phyloP scores from a whole-genome alignment of 108 stramenopile genomes.

The Cyclotella kingstonii region DNA sequence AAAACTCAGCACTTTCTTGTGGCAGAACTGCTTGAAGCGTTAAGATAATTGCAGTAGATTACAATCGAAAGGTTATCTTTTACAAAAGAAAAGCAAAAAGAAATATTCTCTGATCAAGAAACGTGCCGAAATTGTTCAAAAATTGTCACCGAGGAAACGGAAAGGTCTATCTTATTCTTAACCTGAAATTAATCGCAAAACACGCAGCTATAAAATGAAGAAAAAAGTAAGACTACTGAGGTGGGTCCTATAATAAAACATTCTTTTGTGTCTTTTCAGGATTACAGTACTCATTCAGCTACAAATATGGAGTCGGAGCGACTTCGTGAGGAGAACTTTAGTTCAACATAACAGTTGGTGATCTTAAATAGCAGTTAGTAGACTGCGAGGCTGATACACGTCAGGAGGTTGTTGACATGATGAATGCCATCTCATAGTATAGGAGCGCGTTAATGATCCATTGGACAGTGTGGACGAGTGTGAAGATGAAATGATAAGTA shows the following conservation, averaged over 20 bases:
- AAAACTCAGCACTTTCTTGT: slow-evolving; percentile 91
- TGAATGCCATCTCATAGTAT: slow-evolving; percentile 57
- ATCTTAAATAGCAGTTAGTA: slow-evolving; percentile 51
- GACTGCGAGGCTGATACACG: slow-evolving; percentile 63
- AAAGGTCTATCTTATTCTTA: slow-evolving; percentile 21
- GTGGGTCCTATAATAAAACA: slow-evolving; percentile 2
- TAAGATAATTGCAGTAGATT: slow-evolving; percentile 56
- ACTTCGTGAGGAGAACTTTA: slow-evolving; percentile 40
- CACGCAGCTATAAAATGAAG: slow-evolving; percentile 16
- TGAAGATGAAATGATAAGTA: slow-evolving; percentile 82
- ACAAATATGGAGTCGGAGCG: slow-evolving; percentile 32
- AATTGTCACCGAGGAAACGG: slow-evolving; percentile 50
- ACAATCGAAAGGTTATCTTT: slow-evolving; percentile 50
- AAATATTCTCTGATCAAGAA: slow-evolving; percentile 30
- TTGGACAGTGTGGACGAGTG: slow-evolving; percentile 77
- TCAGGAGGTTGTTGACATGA: slow-evolving; percentile 72
- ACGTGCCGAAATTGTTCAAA: slow-evolving; percentile 26
- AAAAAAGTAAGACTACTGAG: not conserved
- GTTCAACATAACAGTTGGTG: slow-evolving; percentile 28
- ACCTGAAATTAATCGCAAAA: slow-evolving; percentile 27
- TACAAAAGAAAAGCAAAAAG: slow-evolving; percentile 46
- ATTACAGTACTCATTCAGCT: slow-evolving; percentile 1
- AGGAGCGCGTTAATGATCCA: slow-evolving; percentile 58
- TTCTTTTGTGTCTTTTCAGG: not conserved
- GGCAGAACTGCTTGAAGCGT: slow-evolving; percentile 77